A percentile compares a stretch with the other conserved stretches of the same genome.
These are phyloP conservation scores for Cryptosporidium parvum DNA, from an alignment of 169 alveolate species.

Conservation along the genomic window DNA sequence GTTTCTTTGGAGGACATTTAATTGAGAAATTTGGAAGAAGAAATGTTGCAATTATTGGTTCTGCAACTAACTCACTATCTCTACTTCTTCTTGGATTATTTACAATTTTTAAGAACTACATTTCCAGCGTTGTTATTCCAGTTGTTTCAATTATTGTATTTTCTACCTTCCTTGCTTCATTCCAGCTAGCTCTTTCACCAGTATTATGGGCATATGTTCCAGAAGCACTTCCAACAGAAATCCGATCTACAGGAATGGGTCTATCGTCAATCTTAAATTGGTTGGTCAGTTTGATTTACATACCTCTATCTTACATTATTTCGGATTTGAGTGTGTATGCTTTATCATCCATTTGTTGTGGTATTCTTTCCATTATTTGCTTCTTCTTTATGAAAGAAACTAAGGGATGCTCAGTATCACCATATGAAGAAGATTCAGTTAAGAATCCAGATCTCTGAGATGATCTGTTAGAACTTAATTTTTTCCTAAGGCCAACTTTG, in stretches of 20 bases:
- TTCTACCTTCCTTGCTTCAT: conserved; percentile 48
- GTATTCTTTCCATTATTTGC: conserved; percentile 12
- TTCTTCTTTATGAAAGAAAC: conserved; percentile 64
- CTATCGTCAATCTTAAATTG: conserved; percentile 36
- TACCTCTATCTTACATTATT: conserved; percentile 56
- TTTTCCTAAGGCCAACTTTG: neutral
- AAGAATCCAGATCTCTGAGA: neutral
- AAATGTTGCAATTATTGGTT: conserved; percentile 46
- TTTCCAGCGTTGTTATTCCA: conserved; percentile 1
- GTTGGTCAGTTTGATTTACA: conserved; percentile 39
- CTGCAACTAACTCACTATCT: conserved; percentile 31
- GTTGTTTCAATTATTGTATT: conserved; percentile 32
- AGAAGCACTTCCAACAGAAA: conserved; percentile 68
- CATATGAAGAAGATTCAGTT: conserved; percentile 20
- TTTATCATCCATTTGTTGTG: conserved; percentile 27
- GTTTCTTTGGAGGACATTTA: conserved; percentile 56
- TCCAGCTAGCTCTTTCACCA: conserved; percentile 49
- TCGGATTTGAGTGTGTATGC: conserved; percentile 51
- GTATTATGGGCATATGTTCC: conserved; percentile 50
- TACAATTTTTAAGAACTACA: conserved; percentile 21
- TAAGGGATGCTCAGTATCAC: conserved; percentile 56
- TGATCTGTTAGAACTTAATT: too few species aligned
- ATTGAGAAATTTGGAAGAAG: conserved; percentile 64
- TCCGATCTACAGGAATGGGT: conserved; percentile 66
- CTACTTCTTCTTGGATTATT: conserved; percentile 25